A percentile compares a stretch with the other conserved stretches of the same genome.
These are phyloP conservation scores for Fusarium neocosmosporiellum DNA, from an alignment of 2,329 filamentous ascomycete species.

Conservation along the genomic window DNA sequence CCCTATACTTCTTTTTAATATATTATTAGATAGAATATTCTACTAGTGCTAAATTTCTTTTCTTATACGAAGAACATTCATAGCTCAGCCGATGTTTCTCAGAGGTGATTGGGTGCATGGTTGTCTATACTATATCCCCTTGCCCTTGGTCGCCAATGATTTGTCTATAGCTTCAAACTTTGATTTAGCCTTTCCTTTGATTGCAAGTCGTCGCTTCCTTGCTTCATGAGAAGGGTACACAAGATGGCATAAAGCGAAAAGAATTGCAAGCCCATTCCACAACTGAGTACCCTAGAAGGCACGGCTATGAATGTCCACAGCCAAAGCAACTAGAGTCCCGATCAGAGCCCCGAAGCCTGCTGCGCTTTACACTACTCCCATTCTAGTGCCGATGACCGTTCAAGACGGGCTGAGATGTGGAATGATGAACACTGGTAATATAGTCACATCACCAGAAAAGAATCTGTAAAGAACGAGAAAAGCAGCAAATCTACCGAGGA, in stretches of 20 bases:
- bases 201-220: not conserved
- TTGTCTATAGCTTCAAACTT: not conserved
- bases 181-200: not conserved
- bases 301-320: not conserved
- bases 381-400: not conserved
- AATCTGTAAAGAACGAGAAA: not conserved
- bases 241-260: not conserved
- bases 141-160: not conserved
- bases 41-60: not conserved
- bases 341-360: not conserved
- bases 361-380: not conserved
- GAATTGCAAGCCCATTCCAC: not conserved
- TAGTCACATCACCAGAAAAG: not conserved
- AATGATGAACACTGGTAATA: not conserved
- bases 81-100: not conserved
- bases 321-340: not conserved
- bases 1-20: not conserved
- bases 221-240: not conserved
- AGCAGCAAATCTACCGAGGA: not conserved
- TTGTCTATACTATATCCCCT: not conserved
- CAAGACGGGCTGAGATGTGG: not conserved
- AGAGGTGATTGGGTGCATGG: not conserved
- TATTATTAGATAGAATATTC: no score
- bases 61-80: not conserved
- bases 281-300: not conserved